phyloP scores from a whole-genome alignment of 805 yeast species.

The Henningerozyma blattae region DNA sequence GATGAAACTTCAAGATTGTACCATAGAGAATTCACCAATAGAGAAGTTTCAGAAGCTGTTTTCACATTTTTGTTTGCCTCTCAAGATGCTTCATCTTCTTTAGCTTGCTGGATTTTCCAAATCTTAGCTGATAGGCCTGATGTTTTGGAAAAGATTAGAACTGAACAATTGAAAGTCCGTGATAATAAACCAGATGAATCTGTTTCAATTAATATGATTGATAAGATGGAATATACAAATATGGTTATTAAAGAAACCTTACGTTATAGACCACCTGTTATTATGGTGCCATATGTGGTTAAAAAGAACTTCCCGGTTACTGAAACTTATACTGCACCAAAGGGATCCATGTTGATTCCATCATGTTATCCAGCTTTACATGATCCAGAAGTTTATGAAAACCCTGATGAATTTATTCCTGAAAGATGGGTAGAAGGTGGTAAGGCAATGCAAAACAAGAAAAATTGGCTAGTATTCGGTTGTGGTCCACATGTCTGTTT shows the following conservation, averaged over 20 bases:
- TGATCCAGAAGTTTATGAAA: conserved; percentile 91
- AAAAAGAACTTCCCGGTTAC: conserved; percentile 79
- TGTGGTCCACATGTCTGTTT: conserved; percentile 94
- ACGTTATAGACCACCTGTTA: conserved; percentile 93
- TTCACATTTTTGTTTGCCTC: conserved; percentile 96
- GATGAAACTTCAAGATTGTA: conserved; percentile 43
- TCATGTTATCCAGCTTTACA: conserved; percentile 92
- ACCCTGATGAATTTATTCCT: conserved; percentile 90
- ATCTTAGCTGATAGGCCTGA: conserved; percentile 93
- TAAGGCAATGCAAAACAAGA: conserved; percentile 59
- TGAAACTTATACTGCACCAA: conserved; percentile 81
- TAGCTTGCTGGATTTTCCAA: conserved; percentile 98
- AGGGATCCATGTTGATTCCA: conserved; percentile 95
- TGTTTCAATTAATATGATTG: conserved; percentile 63
- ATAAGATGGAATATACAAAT: conserved; percentile 75
- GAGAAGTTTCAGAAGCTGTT: conserved; percentile 90
- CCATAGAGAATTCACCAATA: conserved; percentile 75
- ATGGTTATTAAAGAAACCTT: conserved; percentile 87
- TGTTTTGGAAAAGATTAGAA: conserved; percentile 71
- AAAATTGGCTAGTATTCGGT: conserved; percentile 95
- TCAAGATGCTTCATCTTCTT: conserved; percentile 94
- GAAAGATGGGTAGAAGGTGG: conserved; percentile 89
- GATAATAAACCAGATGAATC: conserved; percentile 55
- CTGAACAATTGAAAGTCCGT: conserved; percentile 81
- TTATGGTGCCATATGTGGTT: conserved; percentile 95